Evolutionary conservation across 306 rosid genomes (phyloP), one percentile per base, ranked within the genome.

Genomic region (Castanea crenata): DNA sequence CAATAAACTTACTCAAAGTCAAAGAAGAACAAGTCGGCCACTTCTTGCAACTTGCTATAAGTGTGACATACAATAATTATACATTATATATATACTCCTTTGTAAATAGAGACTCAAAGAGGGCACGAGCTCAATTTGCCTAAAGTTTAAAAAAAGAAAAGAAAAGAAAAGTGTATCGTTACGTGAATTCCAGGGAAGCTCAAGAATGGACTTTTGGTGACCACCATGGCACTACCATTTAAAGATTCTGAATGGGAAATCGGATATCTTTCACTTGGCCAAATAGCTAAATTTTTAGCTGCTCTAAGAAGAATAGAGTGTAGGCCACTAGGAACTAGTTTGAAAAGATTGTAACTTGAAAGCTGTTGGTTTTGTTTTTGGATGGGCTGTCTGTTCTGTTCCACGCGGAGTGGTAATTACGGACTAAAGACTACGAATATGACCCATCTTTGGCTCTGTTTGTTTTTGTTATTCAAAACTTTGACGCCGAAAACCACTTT

Each of bases 401-500:
- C 75, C 14, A 71, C 75, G 75, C 61, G 75, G 58, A 51, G 4
- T n/a, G 58, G 61, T 38, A 49, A 1, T 25, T 25, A 25, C 3
- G 54, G 16, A 49, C 54, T 3, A 49, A 49, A 13, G 54, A 3
- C 54, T 49, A 0, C 54, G 54, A 49, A 49, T 10, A 12, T 49
- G 54, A 49, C 5, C 16, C 1, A 12, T 46, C 10, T 49, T 12
- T 49, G 54, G 14, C 5, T 32, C 14, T 21, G 73, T 38, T 21
- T 15, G 20, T 59, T 20, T 23, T 77, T 16, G 18, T 41, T 11
- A 29, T 58, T 59, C 52, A 38, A 71, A 70, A 41, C 52, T 25
- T 44, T 59, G 62, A 75, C 35, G 63, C 71, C 64, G 77, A 52
- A 41, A 57, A 78, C 82, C 11, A 46, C 63, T 59, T 71, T 19